These are phyloP conservation scores for Fusarium poae DNA, from an alignment of 2,329 filamentous ascomycete genomes.

Conservation along the genomic window DNA sequence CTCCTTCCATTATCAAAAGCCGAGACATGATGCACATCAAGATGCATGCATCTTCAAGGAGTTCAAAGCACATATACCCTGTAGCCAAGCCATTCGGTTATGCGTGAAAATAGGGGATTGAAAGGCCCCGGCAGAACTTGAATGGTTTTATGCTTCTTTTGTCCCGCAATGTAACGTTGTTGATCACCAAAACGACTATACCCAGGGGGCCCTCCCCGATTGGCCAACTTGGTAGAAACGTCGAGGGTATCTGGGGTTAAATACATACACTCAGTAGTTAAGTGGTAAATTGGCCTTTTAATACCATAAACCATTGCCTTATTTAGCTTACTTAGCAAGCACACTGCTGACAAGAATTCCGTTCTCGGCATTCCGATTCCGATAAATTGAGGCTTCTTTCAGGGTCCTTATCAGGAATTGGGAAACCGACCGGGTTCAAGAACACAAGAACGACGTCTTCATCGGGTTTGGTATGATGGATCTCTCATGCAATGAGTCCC, in stretches of 20 bases:
- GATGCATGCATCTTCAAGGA: neutral
- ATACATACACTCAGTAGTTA: neutral
- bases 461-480: slow-evolving; percentile 19
- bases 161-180: slow-evolving; percentile 5
- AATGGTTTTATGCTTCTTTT: slow-evolving; percentile 3
- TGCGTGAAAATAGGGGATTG: neutral
- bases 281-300: neutral
- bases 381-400: slow-evolving; percentile 7
- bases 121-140: neutral
- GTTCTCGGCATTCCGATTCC: neutral
- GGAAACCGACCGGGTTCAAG: slow-evolving; percentile 1
- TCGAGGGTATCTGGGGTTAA: slow-evolving; percentile 2
- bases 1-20: neutral
- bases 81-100: slow-evolving; percentile 3
- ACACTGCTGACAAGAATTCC: neutral
- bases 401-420: slow-evolving; percentile 1
- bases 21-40: neutral
- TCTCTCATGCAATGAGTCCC: slow-evolving; percentile 4
- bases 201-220: slow-evolving; percentile 5
- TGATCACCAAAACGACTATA: slow-evolving; percentile 1
- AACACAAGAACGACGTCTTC: slow-evolving; percentile 11
- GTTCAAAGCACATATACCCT: neutral
- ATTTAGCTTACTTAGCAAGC: neutral
- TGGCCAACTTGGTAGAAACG: neutral
- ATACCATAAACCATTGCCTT: neutral